Evolutionary conservation across 225 moss, liverwort and hornwort species (phyloP), one percentile per base, ranked within the genome.

Genomic region (Pleurozium schreberi): DNA sequence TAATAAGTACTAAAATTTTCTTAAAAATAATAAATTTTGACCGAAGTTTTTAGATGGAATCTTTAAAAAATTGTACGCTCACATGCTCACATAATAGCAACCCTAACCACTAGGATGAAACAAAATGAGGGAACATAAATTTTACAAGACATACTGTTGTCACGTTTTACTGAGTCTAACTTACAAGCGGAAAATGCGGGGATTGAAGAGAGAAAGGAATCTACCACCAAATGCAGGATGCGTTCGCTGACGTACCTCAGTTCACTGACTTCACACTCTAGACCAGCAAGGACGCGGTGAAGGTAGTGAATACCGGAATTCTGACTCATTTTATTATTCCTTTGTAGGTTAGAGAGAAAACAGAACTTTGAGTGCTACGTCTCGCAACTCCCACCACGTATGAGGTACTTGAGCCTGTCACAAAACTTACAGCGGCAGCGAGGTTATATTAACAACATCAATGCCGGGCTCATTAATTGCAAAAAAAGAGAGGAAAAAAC

Each of bases 391-490:
- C 89, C 87, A 79, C 40, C 73, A 75, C 50, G 49, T 40, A 67
- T 31, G 80, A 84, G 40, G 60, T 75, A 90, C 75, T 86, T 81
- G 86, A 75, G 52, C 80, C 65, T 84, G 84, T 66, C 84, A 87
- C 74, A 89, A 87, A 89, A 80, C 87, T 91, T 83, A 73, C 74
- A 84, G 84, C 84, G 81, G 75, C 84, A 82, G 66, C 31, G 57
- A 79, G 64, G 71, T 85, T 63, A 63, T 63, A 63, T 63, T 73
- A 84, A 74, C 86, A 63, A 89, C 84, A 87, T 87, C 80, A 52
- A 75, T 81, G 80, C 66, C 87, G 57, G 88, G 84, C 80, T 89
- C 80, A 60, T 67, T 58, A 28, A 80, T 36, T 79, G 63, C 27
- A 36, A 52, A 68, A n/a, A 73, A 36, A 50, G 27, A 86, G 42